Evolutionary conservation across 345 rosid genomes (phyloP), one percentile per base, ranked within the genome.

Genomic region (Hirschfeldia incana): DNA sequence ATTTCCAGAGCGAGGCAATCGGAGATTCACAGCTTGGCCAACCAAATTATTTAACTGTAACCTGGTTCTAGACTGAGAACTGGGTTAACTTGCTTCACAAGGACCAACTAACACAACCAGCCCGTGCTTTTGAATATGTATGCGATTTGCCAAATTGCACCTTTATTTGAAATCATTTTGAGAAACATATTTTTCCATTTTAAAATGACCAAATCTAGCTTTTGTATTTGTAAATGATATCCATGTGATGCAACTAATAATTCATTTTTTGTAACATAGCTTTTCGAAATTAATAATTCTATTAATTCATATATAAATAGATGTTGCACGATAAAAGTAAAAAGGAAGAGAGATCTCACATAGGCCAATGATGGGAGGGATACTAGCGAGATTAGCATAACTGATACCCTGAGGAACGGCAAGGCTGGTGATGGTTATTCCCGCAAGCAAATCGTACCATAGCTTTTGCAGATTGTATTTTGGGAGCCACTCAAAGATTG

Each of bases 361-460:
- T 4, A 94, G 88, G 85, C 98, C 98, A 57, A 88, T 81, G 73
- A 94, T 89, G 3, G 97, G 97, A 76, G 97, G 94, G 69, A 94
- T 6, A 6, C 77, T 36, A 8, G 87, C 97, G 59, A 94, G 98
- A 80, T 89, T 94, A 10, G 97, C 98, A 67, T 94, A 94, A 74
- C 98, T 94, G 75, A 92, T 94, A 11, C 98, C 98, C 68, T 94
- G 97, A 66, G 98, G 98, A 58, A 94, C 91, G 15, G 98, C 97
- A 15, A 94, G 94, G 75, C 90, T 86, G 70, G 97, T 87, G 44
- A 94, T 92, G 81, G 97, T 94, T 83, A 94, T 86, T 0, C 98
- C 98, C 2, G 98, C 97, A 5, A 94, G 92, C 5, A 94, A 15
- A 73, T 94, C 98, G 12, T 80, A 91, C 27, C 79, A 74, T 17